Base-by-base conservation (phyloP, 352 stramenopile genomes). In the Globisporangium megalacanthum region DNA sequence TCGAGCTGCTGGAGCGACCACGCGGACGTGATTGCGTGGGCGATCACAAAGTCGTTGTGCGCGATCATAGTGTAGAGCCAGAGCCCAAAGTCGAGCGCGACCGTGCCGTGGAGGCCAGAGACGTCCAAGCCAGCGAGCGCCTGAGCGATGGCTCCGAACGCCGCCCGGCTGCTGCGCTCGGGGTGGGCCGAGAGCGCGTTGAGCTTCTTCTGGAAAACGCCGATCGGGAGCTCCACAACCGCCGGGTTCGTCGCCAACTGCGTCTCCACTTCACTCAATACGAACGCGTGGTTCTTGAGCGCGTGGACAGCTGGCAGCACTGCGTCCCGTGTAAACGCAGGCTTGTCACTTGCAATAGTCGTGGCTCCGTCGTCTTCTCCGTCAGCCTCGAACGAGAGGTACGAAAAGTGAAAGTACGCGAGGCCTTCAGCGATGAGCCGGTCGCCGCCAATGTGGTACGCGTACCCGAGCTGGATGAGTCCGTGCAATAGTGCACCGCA, bases 391-490 rank as follows among this genome's bases (percentile, higher is more conserved):
- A 76, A 76, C 42, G 68, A 60, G 4, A 76, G 55, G 53, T 69
- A 66, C 25, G 65, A 73, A 45, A 63, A 71, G 49, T 76, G 68
- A 36, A 73, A 44, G 58, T 76, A 76, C 56, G 68, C 68, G 15
- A 76, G 52, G 0, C 65, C 68, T 44, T 73, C 68, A 1, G 68
- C 59, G 33, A 76, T 48, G 7, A 66, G 29, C 19, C 60, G 49
- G 29, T 73, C 58, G 13, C 59, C 62, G 17, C 65, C 65, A 44
- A 70, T 58, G 35, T 64, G 68, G 52, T 69, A 71, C 51, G 65
- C 55, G 46, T 76, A 76, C 17, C 68, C 68, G 57, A 76, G 46
- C 42, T 76, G 68, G 49, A 76, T 76, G 62, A 76, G 67, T 13
- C 65, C 65, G 31, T 76, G 68, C 10, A 73, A 49, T 19, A 76